phyloP scores from a whole-genome alignment of 2,329 filamentous ascomycete species.

The Graphilbum fragrans region DNA sequence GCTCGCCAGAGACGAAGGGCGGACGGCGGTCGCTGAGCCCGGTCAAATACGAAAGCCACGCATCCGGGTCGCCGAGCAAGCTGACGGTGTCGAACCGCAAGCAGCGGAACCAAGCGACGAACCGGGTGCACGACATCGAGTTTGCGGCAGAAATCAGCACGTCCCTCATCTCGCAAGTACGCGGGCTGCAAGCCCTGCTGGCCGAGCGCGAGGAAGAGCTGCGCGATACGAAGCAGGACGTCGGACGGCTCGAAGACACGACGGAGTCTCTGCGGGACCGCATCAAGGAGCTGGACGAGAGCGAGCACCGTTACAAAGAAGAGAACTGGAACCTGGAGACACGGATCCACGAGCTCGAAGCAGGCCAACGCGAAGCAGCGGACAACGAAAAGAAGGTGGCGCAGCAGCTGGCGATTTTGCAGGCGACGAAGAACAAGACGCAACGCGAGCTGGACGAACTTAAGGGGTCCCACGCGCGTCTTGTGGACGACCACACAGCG shows the following conservation, averaged over 20 bases:
- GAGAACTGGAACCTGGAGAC: slow-evolving; percentile 98
- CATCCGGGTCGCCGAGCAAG: slow-evolving; percentile 79
- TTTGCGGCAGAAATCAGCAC: slow-evolving; percentile 98
- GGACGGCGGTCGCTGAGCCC: slow-evolving; percentile 57
- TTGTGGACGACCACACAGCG: slow-evolving; percentile 68
- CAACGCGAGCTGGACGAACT: slow-evolving; percentile 89
- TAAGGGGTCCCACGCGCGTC: slow-evolving; percentile 64
- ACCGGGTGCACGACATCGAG: slow-evolving; percentile 87
- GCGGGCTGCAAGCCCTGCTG: slow-evolving; percentile 75
- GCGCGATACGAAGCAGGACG: slow-evolving; percentile 61
- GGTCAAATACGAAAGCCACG: slow-evolving; percentile 72
- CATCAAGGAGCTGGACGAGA: slow-evolving; percentile 76
- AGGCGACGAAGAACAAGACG: slow-evolving; percentile 61
- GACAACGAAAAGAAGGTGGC: slow-evolving; percentile 76
- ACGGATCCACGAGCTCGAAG: slow-evolving; percentile 71
- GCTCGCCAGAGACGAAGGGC: slow-evolving; percentile 38
- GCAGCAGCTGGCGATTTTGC: slow-evolving; percentile 56
- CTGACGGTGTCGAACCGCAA: slow-evolving; percentile 77
- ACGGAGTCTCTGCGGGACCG: slow-evolving; percentile 68
- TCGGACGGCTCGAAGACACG: slow-evolving; percentile 71
- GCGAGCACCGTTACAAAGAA: slow-evolving; percentile 91
- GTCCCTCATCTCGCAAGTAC: slow-evolving; percentile 84
- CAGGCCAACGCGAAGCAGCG: slow-evolving; percentile 59
- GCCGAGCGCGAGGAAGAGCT: slow-evolving; percentile 80
- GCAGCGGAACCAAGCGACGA: slow-evolving; percentile 79